Evolutionary conservation across 176 grass and related monocot species (phyloP), one percentile per base, ranked within the genome.

Genomic region (Miscanthus lutarioriparius): DNA sequence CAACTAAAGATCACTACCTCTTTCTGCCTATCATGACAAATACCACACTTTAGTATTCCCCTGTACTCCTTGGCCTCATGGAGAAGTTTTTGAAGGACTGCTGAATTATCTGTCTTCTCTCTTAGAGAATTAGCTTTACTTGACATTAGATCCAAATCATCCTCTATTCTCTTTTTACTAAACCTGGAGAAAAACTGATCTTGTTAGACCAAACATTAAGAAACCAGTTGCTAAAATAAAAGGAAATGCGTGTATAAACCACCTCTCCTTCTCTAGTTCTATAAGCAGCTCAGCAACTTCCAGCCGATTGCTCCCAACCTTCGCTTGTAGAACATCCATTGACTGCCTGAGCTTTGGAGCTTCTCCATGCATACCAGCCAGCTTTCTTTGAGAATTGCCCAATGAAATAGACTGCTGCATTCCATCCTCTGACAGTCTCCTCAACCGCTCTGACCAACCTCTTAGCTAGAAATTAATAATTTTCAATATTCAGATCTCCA

Each of bases 231-330:
- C 33, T 45, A 9, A 9, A 41, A 36, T 45, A 38, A 56, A 23
- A 28, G 32, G 33, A 67, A 20, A 86, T 61, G 53, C 44, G n/a
- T 45, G 51, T 65, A 45, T n/a, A 66, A 6, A 86, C 39, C 87
- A 96, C 91, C 84, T 94, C 76, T 99, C 97, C 65, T 94, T 89
- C 72, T 94, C 86, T 89, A 94, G 61, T 56, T 99, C 88, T 78
- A 94, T 76, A 70, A 99, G 84, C 30, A 99, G 79, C 76, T 82
- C 51, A 27, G 90, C 81, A 84, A 90, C 81, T 83, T 91, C 85
- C 23, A 83, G 19, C 54, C 91, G 86, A 84, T 88, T 92, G 33
- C 25, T 89, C 54, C 87, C 90, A 51, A 91, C 59, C 76, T 82
- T 96, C n/a, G 45, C 77, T 83, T 94, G 86, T 47, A 82, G 32